Evolutionary conservation across 2,329 filamentous ascomycete species (phyloP).

Genomic region (Xylariaceae sp.): DNA sequence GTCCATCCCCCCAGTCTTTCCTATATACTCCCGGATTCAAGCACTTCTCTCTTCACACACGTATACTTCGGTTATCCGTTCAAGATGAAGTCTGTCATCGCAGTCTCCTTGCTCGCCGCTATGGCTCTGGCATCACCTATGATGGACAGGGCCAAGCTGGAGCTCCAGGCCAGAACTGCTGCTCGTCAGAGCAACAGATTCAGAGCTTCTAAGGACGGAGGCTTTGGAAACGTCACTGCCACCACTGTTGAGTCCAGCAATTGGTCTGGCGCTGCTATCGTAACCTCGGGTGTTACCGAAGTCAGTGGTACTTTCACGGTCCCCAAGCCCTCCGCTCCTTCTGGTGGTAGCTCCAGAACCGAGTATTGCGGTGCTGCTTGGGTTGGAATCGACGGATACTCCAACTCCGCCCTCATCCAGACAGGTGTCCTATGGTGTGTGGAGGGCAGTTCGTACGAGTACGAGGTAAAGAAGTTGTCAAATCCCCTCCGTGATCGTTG

Average conservation of each 20-base stretch:
- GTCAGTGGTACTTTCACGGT: constrained; percentile 21
- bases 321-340: constrained; percentile 14
- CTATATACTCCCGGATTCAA: not conserved
- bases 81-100: constrained; percentile 22
- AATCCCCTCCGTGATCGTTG: not conserved
- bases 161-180: constrained; percentile 21
- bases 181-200: constrained; percentile 14
- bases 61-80: not conserved
- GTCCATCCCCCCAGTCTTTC: not conserved
- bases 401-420: constrained; percentile 22
- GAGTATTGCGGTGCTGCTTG: constrained; percentile 26
- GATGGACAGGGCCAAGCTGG: constrained; percentile 23
- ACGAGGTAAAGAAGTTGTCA: constrained; percentile 15
- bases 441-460: constrained; percentile 15
- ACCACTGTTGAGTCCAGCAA: constrained; percentile 18
- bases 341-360: constrained; percentile 6
- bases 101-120: constrained; percentile 13
- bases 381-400: constrained; percentile 25
- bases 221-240: constrained; percentile 15
- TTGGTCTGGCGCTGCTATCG: constrained; percentile 23
- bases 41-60: not conserved
- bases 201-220: constrained; percentile 4
- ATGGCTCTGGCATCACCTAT: constrained; percentile 22
- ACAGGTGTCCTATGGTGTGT: constrained; percentile 29
- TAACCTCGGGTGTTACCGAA: constrained; percentile 25